Evolutionary conservation across 495 filamentous ascomycete species (phyloP).

Genomic region (Penicillium longicatenatum): DNA sequence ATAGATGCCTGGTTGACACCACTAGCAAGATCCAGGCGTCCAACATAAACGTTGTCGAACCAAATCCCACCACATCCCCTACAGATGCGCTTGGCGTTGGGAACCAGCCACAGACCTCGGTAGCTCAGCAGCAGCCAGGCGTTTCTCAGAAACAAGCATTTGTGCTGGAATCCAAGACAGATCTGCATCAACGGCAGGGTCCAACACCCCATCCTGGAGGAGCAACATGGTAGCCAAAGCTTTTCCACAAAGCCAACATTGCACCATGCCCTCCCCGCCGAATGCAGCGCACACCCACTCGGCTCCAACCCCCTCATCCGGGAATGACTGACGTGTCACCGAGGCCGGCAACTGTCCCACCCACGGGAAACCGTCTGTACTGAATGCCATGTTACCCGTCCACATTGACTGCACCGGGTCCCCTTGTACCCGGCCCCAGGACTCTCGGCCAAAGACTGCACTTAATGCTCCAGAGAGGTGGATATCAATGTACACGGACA

Average conservation of each 20-base stretch:
- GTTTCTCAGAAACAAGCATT: constrained; percentile 48
- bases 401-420: constrained; percentile 64
- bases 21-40: no score
- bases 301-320: constrained; percentile 23
- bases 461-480: constrained; percentile 33
- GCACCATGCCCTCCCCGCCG: constrained; percentile 83
- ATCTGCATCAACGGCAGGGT: constrained; percentile 25
- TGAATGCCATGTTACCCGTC: constrained; percentile 85
- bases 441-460: constrained; percentile 31
- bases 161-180: constrained; percentile 46
- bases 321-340: constrained; percentile 35
- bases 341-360: constrained; percentile 65
- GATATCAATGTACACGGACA: constrained; percentile 35
- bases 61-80: background rate
- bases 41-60: background rate
- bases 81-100: constrained; percentile 14
- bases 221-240: constrained; percentile 66
- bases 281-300: constrained; percentile 65
- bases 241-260: constrained; percentile 67
- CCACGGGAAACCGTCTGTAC: constrained; percentile 68
- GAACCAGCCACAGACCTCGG: constrained; percentile 15
- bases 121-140: constrained; percentile 29
- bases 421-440: constrained; percentile 35
- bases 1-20: no score
- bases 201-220: constrained; percentile 27